phyloP scores from a whole-genome alignment of 176 grass and related monocot genomes.

The Phragmites australis region DNA sequence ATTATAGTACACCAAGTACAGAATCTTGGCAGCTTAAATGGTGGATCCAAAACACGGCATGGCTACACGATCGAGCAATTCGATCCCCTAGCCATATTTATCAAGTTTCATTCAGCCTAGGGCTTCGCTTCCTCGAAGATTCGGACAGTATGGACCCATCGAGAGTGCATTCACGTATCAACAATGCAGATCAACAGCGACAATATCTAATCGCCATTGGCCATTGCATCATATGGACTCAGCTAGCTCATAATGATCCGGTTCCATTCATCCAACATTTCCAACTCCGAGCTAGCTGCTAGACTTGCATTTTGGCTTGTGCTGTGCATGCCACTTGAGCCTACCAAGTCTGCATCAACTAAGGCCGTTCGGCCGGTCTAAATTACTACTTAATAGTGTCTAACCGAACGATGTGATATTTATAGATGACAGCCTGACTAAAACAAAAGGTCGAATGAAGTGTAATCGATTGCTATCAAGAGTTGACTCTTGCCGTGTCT shows the following conservation, averaged over 20 bases:
- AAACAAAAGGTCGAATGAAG: background rate
- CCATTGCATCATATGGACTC: background rate
- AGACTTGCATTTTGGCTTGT: background rate
- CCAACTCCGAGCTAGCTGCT: background rate
- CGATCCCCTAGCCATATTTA: background rate
- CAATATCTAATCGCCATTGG: background rate
- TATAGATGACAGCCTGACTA: background rate
- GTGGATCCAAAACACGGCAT: conserved; percentile 29
- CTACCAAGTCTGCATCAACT: background rate
- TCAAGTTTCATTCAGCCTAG: background rate
- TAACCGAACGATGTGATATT: background rate
- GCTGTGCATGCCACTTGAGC: conserved; percentile 4
- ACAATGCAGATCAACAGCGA: background rate
- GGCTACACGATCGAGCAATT: background rate
- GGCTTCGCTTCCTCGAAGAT: conserved; percentile 7
- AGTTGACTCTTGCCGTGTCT: conserved; percentile 36
- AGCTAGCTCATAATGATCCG: background rate
- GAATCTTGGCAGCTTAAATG: conserved; percentile 33
- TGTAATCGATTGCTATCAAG: background rate
- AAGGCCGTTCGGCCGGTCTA: background rate
- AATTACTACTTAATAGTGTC: background rate
- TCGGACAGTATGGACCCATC: background rate
- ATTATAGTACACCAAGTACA: background rate
- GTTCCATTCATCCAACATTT: background rate
- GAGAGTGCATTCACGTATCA: background rate